Base-by-base conservation (phyloP, 2,329 filamentous ascomycete genomes). In the Xylariaceae sp. region DNA sequence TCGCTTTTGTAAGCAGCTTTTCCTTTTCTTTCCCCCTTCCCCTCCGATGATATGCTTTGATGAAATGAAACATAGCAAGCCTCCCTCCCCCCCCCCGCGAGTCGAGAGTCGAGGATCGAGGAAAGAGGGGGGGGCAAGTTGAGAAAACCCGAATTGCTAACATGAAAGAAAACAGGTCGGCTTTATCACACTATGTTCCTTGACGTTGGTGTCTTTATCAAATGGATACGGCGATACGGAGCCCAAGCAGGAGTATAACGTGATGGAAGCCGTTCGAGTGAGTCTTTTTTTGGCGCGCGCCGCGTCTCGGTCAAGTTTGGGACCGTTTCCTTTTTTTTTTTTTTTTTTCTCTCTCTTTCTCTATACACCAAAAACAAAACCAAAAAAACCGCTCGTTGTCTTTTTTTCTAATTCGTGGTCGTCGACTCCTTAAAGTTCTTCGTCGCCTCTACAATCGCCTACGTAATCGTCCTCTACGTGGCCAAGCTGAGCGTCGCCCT, bases 401-500 rank as follows among this genome's bases (percentile, higher is more conserved):
- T 19, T 19, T 32, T 34, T 46, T 34, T 19, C 19, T 30, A 30
- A 53, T 27, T 19, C 26, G 42, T n/a, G 19, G 51, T 29, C n/a
- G 11, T 8, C 26, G 4, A 45, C n/a, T 30, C 41, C 19, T 19
- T n/a, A 45, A 54, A 62, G 60, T 60, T 48, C 41, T 62, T 60
- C 50, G 58, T 62, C 39, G 56, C 58, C 2, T 59, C 58, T 12
- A 58, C 58, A 2, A 54, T 62, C 11, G 45, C 53, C 44, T 62
- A 62, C 39, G 51, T 60, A 32, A 57, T 62, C 51, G 58, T 58
- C 31, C 55, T 60, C 4, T 62, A 56, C 26, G 39, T 62, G 26
- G 60, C 56, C 0, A 62, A 62, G 52, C 48, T 62, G 7, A 62
- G 60, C 35, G 58, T 60, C 3, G 60, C 60, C 7, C 51, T 60